Conservation (phyloP, 495 filamentous ascomycete genomes). For the Penicillium bialowiezense region DNA sequence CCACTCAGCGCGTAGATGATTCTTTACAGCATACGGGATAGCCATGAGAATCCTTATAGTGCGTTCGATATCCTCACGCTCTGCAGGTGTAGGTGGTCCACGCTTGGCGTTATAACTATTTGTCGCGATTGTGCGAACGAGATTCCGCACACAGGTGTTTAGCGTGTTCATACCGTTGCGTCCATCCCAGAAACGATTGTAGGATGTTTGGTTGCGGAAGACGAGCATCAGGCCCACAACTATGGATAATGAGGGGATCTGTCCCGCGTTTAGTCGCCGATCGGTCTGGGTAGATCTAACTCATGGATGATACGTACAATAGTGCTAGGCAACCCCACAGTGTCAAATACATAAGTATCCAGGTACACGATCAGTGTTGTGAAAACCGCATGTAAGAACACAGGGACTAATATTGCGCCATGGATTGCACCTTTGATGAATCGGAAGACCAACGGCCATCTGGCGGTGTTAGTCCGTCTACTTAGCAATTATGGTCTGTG, state of each 20-base stretch:
- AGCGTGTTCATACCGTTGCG: slow-evolving; percentile 57
- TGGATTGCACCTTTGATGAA: slow-evolving; percentile 78
- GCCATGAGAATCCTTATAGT: slow-evolving; percentile 62
- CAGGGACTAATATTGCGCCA: slow-evolving; percentile 58
- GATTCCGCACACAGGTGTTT: slow-evolving; percentile 60
- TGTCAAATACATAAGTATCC: slow-evolving; percentile 52
- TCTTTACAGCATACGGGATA: slow-evolving; percentile 72
- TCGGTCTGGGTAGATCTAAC: neutral
- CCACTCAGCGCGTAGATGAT: slow-evolving; percentile 73
- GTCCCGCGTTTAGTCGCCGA: neutral
- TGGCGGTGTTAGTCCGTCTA: too few relatives aligned
- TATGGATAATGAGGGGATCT: slow-evolving; percentile 75
- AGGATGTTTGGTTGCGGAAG: slow-evolving; percentile 70
- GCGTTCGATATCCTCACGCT: slow-evolving; percentile 59
- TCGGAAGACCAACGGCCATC: slow-evolving; percentile 71
- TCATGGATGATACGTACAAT: slow-evolving; percentile 52
- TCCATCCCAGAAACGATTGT: slow-evolving; percentile 72
- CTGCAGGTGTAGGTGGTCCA: slow-evolving; percentile 29
- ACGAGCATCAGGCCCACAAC: slow-evolving; percentile 81
- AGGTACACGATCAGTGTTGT: slow-evolving; percentile 62
- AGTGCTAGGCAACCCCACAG: slow-evolving; percentile 59
- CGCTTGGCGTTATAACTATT: slow-evolving; percentile 32
- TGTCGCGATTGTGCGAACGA: slow-evolving; percentile 56
- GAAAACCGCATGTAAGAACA: slow-evolving; percentile 63
- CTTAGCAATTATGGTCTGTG: too few relatives aligned